These are phyloP conservation scores for Fusarium sp. DNA, from an alignment of 2,329 filamentous ascomycete species.

Conservation along the genomic window DNA sequence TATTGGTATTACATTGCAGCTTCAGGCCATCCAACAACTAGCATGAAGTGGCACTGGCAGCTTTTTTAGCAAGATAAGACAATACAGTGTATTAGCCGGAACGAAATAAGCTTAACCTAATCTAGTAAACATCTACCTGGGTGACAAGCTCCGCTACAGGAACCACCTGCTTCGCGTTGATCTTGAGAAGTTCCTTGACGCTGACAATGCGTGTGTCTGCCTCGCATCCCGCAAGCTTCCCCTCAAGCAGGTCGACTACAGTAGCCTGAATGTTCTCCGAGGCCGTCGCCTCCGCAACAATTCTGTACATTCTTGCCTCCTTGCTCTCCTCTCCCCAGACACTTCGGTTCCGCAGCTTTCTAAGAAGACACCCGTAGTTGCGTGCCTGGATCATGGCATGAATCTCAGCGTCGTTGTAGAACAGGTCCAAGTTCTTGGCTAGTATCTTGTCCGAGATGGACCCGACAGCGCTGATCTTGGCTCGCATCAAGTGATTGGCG, in stretches of 20 bases:
- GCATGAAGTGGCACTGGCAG: too few species aligned
- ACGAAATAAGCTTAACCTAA: background rate
- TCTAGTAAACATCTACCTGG: background rate
- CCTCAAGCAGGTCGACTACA: background rate
- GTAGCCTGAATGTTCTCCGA: conserved; percentile 3
- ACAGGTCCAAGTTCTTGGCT: background rate
- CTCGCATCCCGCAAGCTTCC: background rate
- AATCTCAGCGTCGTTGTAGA: background rate
- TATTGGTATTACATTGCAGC: accelerated
- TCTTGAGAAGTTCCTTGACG: conserved; percentile 1
- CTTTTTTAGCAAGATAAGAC: background rate
- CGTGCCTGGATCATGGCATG: background rate
- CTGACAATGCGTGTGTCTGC: conserved; percentile 4
- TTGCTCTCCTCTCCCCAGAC: conserved; percentile 1
- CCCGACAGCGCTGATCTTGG: conserved; percentile 15
- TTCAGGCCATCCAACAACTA: accelerated
- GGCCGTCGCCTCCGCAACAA: background rate
- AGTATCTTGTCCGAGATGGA: conserved; percentile 9
- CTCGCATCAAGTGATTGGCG: conserved; percentile 12
- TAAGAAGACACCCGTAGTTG: background rate
- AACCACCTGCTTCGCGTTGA: conserved; percentile 1
- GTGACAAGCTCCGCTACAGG: background rate
- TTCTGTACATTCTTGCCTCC: background rate
- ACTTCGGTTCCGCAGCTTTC: background rate
- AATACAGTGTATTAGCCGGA: too few species aligned